Evolutionary conservation across 2,329 filamentous ascomycete genomes (phyloP), one percentile per base, ranked within the genome.

Genomic region (Ramularia collo-cygni): DNA sequence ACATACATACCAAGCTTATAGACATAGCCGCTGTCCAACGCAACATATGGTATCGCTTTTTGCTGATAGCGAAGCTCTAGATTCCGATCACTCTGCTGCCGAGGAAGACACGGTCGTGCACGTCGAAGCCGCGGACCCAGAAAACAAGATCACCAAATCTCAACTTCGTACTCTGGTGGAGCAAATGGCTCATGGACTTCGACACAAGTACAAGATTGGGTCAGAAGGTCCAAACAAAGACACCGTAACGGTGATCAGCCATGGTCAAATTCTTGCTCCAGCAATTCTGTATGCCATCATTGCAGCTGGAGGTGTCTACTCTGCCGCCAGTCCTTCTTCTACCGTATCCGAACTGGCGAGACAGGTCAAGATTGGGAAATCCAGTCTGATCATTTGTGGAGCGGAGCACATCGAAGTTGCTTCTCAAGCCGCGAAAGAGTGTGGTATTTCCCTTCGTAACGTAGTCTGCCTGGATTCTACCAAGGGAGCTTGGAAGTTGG

Each of bases 241-340:
- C 47, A 69, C 79, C 4, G 71, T 79, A 10, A 70, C 77, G 3
- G 66, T 71, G 13, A 69, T 79, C 18, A 75, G 72, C 1, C 70
- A 71, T 0, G 77, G 77, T 2, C 72, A 79, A 48, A 69, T 70
- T 32, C 63, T 77, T 4, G 62, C 79, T 0, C 69, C 75, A 0
- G 64, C 69, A 9, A 48, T 76, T 1, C 75, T 76, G 52, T 79
- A 68, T 47, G 72, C 70, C 10, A 69, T 77, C 37, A 64, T 81
- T 32, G 76, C 73, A 3, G 75, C 76, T 2, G 76, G 71, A 1
- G 77, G 75, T 13, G 68, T 81, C 17, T 80, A 76, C 50, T 75
- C 73, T 5, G 70, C 74, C 4, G 74, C 74, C 0, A 72, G 67
- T 33, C 64, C 73, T 0, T 64, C 68, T 0, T 69, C 66, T 4